Evolutionary conservation across 148 eudicot genomes (phyloP).

Genomic region (Rheum nobile): DNA sequence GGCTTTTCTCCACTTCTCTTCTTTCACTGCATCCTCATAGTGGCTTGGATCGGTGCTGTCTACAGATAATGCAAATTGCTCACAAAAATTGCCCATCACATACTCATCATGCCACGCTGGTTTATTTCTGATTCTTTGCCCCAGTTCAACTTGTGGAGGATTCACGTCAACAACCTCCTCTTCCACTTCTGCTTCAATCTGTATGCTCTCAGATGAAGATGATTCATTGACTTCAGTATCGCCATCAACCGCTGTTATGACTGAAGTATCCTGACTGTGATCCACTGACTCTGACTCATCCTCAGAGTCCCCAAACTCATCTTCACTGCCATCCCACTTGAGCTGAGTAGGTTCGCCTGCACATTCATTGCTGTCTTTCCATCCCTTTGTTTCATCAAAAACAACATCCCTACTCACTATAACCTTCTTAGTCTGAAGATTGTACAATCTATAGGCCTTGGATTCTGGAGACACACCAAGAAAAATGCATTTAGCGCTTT

Average conservation of each 20-base stretch:
- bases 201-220: background rate
- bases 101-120: background rate
- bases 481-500: slow-evolving; percentile 3
- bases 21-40: background rate
- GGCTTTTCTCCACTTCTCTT: background rate
- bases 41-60: background rate
- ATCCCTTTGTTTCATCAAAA: background rate
- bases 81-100: background rate
- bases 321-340: background rate
- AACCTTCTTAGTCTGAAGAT: too few species aligned
- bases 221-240: background rate
- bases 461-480: too few species aligned
- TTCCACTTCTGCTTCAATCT: background rate
- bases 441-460: too few species aligned
- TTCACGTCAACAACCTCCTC: background rate
- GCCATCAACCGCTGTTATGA: background rate
- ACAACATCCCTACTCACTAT: too few species aligned
- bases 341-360: background rate
- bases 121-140: background rate
- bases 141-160: background rate
- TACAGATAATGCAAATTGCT: background rate
- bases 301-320: background rate
- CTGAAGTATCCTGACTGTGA: background rate
- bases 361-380: background rate
- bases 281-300: background rate